phyloP scores from a whole-genome alignment of 1,284 basidiomycete species.

The Ceratobasidium sp. region DNA sequence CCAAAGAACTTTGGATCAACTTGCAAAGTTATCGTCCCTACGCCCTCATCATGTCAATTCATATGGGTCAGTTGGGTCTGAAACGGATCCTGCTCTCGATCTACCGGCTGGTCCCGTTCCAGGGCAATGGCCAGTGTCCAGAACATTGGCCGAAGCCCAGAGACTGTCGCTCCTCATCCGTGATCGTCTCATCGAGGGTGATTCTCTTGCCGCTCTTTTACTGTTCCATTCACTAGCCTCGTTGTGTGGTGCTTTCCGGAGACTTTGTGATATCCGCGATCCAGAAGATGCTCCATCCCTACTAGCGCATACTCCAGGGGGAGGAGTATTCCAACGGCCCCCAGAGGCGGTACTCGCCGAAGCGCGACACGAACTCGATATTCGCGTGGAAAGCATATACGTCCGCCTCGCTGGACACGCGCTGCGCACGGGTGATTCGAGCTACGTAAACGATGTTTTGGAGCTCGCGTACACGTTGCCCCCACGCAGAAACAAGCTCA shows the following conservation, averaged over 20 bases:
- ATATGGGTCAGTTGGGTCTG: slow-evolving; percentile 23
- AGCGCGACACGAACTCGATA: slow-evolving; percentile 34
- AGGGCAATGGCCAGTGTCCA: slow-evolving; percentile 33
- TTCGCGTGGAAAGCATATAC: slow-evolving; percentile 41
- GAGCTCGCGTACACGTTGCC: slow-evolving; percentile 43
- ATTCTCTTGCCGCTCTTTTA: slow-evolving; percentile 30
- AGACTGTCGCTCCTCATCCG: slow-evolving; percentile 34
- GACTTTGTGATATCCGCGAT: slow-evolving; percentile 23
- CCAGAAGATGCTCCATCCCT: slow-evolving; percentile 33
- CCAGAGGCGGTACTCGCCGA: slow-evolving; percentile 36
- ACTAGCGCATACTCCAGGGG: slow-evolving; percentile 3
- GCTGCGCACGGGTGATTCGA: slow-evolving; percentile 36
- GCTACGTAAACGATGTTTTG: slow-evolving; percentile 43
- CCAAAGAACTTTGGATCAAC: slow-evolving; percentile 26
- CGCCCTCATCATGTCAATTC: slow-evolving; percentile 24
- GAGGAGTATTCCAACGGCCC: slow-evolving; percentile 13
- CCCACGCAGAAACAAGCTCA: slow-evolving; percentile 30
- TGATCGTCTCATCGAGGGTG: slow-evolving; percentile 35
- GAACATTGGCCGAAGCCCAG: slow-evolving; percentile 35
- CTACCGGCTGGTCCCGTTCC: slow-evolving; percentile 33
- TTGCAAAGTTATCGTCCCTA: slow-evolving; percentile 28
- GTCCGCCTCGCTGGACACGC: slow-evolving; percentile 39
- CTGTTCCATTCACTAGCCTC: slow-evolving; percentile 38
- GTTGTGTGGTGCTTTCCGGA: slow-evolving; percentile 32
- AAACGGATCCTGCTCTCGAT: slow-evolving; percentile 36